These are phyloP conservation scores for Mrakia blollopis DNA, from an alignment of 768 basidiomycete species.

Conservation along the genomic window DNA sequence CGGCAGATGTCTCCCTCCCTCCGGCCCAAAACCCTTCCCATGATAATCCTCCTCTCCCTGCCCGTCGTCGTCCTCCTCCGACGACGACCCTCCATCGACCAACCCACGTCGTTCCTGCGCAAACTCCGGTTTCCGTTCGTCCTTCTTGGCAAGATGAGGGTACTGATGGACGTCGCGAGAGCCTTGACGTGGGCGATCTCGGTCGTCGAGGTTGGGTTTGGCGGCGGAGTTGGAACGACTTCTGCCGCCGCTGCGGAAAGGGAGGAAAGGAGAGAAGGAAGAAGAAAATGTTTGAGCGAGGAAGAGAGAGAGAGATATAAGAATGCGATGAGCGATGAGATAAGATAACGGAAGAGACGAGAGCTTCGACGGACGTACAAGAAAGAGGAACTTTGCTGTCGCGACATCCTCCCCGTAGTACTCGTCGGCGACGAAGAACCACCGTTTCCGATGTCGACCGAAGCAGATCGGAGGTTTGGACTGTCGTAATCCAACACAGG, in stretches of 20 bases:
- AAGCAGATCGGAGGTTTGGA: not conserved
- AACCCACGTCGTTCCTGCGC: conserved; percentile 20
- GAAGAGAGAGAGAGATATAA: not conserved
- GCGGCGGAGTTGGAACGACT: not conserved
- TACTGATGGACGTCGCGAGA: not conserved
- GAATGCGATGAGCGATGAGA: not conserved
- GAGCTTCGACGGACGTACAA: not conserved
- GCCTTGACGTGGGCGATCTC: not conserved
- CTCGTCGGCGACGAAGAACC: not conserved
- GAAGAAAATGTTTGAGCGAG: not conserved
- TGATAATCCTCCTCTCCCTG: not conserved
- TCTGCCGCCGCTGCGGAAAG: not conserved
- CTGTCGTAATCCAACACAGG: not conserved
- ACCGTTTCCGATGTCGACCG: not conserved
- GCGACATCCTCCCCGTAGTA: not conserved
- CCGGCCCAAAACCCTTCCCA: not conserved
- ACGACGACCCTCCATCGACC: not conserved
- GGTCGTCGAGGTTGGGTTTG: not conserved
- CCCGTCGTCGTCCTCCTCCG: not conserved
- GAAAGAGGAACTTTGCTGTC: not conserved
- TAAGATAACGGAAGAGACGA: too few species aligned
- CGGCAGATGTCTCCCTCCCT: not conserved
- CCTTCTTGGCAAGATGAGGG: conserved; percentile 24
- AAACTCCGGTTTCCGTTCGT: conserved; percentile 9
- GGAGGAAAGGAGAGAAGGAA: not conserved